Conservation (phyloP, 2,329 filamentous ascomycete species). For the Tolypocladium ophioglossoides region DNA sequence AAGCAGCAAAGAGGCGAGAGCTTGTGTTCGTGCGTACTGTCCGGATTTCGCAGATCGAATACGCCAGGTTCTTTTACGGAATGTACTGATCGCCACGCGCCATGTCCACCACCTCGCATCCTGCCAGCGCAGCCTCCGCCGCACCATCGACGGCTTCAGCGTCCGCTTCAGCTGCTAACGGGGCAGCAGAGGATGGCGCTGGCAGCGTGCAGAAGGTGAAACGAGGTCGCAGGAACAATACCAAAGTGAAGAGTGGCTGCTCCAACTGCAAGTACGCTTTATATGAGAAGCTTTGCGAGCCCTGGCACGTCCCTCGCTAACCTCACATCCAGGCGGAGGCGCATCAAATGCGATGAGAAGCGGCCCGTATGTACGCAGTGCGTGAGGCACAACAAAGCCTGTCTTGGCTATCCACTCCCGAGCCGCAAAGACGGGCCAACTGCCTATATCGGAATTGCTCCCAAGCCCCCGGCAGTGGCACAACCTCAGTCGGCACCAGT, state of each 20-base stretch:
- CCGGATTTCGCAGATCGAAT: neutral
- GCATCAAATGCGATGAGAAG: conserved; percentile 57
- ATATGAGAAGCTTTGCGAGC: neutral
- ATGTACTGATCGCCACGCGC: neutral
- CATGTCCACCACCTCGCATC: neutral
- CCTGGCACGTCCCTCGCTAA: neutral
- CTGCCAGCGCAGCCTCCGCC: neutral
- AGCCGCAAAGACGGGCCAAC: conserved; percentile 33
- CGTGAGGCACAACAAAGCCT: conserved; percentile 44
- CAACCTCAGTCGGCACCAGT: conserved; percentile 9
- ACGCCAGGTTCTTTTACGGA: neutral
- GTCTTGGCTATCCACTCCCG: conserved; percentile 52
- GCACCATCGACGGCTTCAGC: neutral
- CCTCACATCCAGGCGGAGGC: conserved; percentile 33
- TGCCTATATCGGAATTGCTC: conserved; percentile 38
- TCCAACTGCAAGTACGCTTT: conserved; percentile 55
- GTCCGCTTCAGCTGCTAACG: neutral
- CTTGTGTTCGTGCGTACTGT: neutral
- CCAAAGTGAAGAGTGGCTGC: conserved; percentile 58
- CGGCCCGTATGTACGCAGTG: conserved; percentile 52
- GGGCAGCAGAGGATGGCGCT: neutral
- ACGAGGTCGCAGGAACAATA: conserved; percentile 41
- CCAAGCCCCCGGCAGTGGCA: conserved; percentile 27
- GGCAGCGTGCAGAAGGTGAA: conserved; percentile 15
- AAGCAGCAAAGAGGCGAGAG: neutral